phyloP scores from a whole-genome alignment of 2,329 filamentous ascomycete species.

The Stemphylium lycopersici region DNA sequence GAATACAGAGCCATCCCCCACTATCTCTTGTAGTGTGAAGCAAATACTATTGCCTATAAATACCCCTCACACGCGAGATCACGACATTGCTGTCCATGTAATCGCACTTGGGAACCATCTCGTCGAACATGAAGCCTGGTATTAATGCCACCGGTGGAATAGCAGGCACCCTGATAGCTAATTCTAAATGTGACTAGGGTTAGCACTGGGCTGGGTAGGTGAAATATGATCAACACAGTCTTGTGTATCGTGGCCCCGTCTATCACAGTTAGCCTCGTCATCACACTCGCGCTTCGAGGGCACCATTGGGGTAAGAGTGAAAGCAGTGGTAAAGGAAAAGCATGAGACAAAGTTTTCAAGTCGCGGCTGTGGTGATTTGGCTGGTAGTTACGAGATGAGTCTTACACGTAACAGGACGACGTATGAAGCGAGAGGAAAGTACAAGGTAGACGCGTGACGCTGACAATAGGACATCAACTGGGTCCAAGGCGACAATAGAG shows the following conservation, averaged over 20 bases:
- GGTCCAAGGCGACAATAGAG: background rate
- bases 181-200: background rate
- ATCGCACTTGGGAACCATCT: conserved; percentile 60
- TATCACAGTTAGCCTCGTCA: background rate
- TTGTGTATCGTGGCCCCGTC: background rate
- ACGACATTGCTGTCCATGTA: conserved; percentile 66
- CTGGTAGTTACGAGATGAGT: no score
- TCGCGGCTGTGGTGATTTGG: no score
- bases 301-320: background rate
- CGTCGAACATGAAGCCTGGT: conserved; percentile 65
- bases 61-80: no score
- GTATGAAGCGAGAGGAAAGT: no score
- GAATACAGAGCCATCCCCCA: no score
- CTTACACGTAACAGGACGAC: no score
- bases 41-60: no score
- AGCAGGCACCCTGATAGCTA: conserved; percentile 63
- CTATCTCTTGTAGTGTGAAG: no score
- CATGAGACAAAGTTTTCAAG: no score
- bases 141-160: conserved; percentile 59
- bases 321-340: background rate
- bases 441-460: no score
- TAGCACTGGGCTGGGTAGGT: background rate
- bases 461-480: conserved; percentile 3
- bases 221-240: background rate
- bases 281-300: background rate